Evolutionary conservation across 345 rosid genomes (phyloP).

Genomic region (Sisymbrium irio): DNA sequence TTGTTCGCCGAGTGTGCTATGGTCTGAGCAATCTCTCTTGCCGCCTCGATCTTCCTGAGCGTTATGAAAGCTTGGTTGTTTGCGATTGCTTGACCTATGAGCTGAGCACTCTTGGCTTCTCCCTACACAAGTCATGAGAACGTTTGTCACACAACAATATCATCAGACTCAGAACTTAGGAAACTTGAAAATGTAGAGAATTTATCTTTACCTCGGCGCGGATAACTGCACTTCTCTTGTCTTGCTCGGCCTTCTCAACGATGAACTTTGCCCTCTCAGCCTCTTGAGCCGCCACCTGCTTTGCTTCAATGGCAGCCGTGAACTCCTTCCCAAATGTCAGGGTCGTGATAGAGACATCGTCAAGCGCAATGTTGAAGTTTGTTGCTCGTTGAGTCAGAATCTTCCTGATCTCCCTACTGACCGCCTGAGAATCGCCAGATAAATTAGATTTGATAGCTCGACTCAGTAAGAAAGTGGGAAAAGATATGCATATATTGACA

Average conservation of each 20-base stretch:
- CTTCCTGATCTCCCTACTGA: constrained; percentile 81
- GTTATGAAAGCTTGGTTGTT: constrained; percentile 88
- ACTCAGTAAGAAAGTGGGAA: background rate
- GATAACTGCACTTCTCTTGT: constrained; percentile 86
- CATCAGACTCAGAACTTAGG: background rate
- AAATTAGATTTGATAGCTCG: background rate
- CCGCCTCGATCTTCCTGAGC: constrained; percentile 84
- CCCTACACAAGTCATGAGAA: constrained; percentile 47
- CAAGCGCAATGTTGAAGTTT: constrained; percentile 68
- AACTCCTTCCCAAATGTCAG: constrained; percentile 91
- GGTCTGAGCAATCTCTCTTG: constrained; percentile 82
- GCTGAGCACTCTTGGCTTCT: constrained; percentile 87
- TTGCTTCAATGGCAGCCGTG: constrained; percentile 93
- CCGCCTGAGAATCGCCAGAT: constrained; percentile 39
- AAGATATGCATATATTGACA: background rate
- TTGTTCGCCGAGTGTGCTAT: constrained; percentile 66
- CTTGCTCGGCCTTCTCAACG: constrained; percentile 95
- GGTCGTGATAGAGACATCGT: constrained; percentile 86
- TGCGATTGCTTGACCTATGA: constrained; percentile 90
- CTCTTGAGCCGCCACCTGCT: constrained; percentile 95
- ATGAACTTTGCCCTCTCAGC: constrained; percentile 93
- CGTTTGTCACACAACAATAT: constrained; percentile 6
- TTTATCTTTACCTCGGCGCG: constrained; percentile 67
- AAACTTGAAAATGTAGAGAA: background rate
- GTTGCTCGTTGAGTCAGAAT: constrained; percentile 76